phyloP scores from a whole-genome alignment of 192 early-diverging fungal genomes.

The Coemansia sp. region DNA sequence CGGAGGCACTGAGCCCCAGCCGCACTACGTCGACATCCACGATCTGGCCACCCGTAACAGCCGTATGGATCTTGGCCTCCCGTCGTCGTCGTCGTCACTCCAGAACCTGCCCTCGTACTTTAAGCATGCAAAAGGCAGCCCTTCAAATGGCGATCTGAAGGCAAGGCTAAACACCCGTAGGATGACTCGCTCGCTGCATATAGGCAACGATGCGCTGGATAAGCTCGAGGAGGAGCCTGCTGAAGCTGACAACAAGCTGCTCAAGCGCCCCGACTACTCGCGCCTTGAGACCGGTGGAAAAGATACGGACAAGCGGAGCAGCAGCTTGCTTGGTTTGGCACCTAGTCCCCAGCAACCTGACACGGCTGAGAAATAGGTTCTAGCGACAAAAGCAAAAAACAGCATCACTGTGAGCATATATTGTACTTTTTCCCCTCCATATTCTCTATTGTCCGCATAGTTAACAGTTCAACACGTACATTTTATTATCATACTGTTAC shows the following conservation, averaged over 20 bases:
- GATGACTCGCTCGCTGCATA: slow-evolving; percentile 25
- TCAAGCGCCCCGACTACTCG: slow-evolving; percentile 32
- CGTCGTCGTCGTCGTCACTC: slow-evolving; percentile 9
- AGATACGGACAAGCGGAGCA: slow-evolving; percentile 8
- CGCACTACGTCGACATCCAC: slow-evolving; percentile 24
- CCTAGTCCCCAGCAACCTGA: slow-evolving; percentile 19
- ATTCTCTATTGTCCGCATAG: background rate
- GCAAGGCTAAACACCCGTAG: slow-evolving; percentile 3
- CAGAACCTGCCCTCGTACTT: slow-evolving; percentile 24
- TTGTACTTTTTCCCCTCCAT: too few species aligned
- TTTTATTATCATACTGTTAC: background rate
- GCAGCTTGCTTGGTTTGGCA: slow-evolving; percentile 24
- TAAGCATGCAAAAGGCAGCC: background rate
- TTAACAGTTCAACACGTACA: background rate
- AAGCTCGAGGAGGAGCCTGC: background rate
- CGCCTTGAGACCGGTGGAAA: background rate
- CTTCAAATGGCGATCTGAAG: background rate
- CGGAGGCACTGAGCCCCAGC: background rate
- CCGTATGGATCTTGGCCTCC: slow-evolving; percentile 14
- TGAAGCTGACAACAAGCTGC: slow-evolving; percentile 11
- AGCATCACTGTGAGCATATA: background rate
- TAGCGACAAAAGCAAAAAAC: background rate
- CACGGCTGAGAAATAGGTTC: background rate
- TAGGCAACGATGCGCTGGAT: slow-evolving; percentile 14
- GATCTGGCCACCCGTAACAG: slow-evolving; percentile 49